Evolutionary conservation across 306 rosid genomes (phyloP).

Genomic region (Vachellia collinsii): DNA sequence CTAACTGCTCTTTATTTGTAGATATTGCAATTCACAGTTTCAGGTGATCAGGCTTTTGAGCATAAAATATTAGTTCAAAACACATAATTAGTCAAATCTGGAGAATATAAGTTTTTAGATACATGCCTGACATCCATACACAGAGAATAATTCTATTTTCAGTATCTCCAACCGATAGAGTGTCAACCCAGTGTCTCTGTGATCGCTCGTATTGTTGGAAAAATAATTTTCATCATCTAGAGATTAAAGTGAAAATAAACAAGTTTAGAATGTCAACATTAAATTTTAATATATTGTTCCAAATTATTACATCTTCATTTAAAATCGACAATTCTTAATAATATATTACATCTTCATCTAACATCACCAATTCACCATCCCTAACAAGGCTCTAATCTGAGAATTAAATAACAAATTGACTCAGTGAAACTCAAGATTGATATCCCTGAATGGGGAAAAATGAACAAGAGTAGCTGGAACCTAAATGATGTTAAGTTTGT

Average conservation of each 20-base stretch:
- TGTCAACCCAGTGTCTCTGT: constrained; percentile 47
- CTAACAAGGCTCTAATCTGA: neutral
- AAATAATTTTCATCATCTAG: constrained; percentile 51
- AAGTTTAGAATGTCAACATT: constrained; percentile 24
- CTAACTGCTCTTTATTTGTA: constrained; percentile 16
- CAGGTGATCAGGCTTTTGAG: neutral
- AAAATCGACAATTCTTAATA: neutral
- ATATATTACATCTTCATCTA: neutral
- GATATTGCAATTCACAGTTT: neutral
- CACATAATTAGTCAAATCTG: neutral
- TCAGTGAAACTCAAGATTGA: constrained; percentile 26
- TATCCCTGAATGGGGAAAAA: neutral
- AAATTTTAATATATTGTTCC: constrained; percentile 8
- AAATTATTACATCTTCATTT: neutral
- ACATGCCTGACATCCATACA: constrained; percentile 92
- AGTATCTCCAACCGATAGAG: constrained; percentile 79
- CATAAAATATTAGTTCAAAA: neutral
- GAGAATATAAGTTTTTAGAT: constrained; percentile 35
- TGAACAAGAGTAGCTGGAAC: constrained; percentile 16
- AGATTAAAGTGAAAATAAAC: constrained; percentile 31
- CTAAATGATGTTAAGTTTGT: constrained; percentile 15
- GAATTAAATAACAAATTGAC: neutral
- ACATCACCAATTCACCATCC: neutral
- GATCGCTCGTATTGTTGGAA: constrained; percentile 45
- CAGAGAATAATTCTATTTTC: constrained; percentile 76